Evolutionary conservation across 148 eudicot species (phyloP).

Genomic region (Cornus suecica): DNA sequence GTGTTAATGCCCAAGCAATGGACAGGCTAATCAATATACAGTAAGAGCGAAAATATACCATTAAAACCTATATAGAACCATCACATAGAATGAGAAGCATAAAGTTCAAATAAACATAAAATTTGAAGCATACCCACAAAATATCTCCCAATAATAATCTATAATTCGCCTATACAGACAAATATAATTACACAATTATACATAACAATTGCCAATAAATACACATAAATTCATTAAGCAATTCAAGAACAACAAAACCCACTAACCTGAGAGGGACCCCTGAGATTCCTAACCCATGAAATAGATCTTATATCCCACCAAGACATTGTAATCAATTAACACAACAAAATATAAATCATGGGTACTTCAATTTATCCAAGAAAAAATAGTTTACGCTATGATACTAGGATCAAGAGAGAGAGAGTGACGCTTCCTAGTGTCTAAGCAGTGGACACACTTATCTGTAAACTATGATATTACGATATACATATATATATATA

Average conservation of each 20-base stretch:
- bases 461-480: not conserved
- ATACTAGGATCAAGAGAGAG: not conserved
- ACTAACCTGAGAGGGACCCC: not conserved
- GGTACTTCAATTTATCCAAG: not conserved
- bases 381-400: not conserved
- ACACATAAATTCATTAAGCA: not conserved
- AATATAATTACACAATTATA: not conserved
- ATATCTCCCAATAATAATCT: not conserved
- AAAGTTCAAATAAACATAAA: not conserved
- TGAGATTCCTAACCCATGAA: conserved; percentile 4
- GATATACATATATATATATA: too few species aligned
- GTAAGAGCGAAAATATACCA: too few species aligned
- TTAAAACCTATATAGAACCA: too few species aligned
- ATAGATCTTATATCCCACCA: conserved; percentile 11
- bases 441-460: not conserved
- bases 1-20: too few species aligned
- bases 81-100: not conserved
- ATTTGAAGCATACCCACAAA: not conserved
- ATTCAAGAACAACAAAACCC: not conserved
- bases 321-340: conserved; percentile 1
- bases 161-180: not conserved
- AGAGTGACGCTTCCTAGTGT: not conserved
- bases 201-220: too few species aligned
- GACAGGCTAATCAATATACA: too few species aligned
- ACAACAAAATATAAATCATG: too few species aligned